Conservation (phyloP, 179 eudicot genomes). For the Nepenthes alata region DNA sequence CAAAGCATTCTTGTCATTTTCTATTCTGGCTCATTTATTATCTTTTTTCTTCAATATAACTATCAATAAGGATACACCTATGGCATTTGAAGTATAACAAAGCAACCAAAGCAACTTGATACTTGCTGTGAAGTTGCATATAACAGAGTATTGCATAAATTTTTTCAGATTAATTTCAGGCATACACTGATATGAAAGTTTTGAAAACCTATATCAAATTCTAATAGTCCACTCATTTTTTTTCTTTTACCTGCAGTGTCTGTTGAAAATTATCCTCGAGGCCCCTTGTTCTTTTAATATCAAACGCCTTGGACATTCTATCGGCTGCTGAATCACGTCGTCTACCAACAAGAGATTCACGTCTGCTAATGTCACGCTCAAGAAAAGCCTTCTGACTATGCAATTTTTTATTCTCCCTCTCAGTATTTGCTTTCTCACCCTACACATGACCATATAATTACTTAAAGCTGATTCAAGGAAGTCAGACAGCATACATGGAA, state of each 20-base stretch:
- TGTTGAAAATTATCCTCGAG: constrained; percentile 33
- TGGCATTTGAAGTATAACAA: no score
- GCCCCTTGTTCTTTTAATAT: constrained; percentile 45
- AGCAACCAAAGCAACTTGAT: no score
- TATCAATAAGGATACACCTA: no score
- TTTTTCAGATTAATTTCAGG: no score
- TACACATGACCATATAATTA: constrained; percentile 15
- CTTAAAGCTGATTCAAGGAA: constrained; percentile 1
- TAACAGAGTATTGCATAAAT: no score
- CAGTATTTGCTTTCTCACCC: constrained; percentile 89
- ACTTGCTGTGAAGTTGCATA: no score
- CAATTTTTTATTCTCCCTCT: constrained; percentile 68
- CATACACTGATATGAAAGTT: no score
- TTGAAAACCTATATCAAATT: no score
- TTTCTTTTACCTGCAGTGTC: constrained; percentile 41
- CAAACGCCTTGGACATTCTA: constrained; percentile 46
- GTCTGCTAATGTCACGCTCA: constrained; percentile 79
- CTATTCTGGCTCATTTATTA: no score
- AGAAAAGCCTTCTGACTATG: constrained; percentile 69
- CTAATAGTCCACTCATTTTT: background rate
- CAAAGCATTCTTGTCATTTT: no score
- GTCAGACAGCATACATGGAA: constrained; percentile 2
- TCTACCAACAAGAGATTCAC: constrained; percentile 63
- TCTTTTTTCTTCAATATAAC: no score
- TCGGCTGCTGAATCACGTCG: constrained; percentile 64